Base-by-base conservation (phyloP, 441 rosid genomes). In the Brassica balearica region DNA sequence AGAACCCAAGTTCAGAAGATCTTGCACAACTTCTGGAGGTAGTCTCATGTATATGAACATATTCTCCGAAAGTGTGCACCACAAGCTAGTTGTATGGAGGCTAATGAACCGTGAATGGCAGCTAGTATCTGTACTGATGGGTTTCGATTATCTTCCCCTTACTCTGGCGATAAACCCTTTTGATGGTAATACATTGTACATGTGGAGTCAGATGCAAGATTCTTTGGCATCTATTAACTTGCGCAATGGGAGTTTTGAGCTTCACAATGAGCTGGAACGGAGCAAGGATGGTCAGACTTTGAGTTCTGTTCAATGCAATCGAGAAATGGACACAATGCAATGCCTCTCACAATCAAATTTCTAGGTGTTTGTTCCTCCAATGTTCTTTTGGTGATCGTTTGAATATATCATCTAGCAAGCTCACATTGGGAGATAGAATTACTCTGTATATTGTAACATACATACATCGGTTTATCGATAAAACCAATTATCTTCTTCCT, bases 11-110 rank as follows among this genome's bases (percentile, higher is more conserved):
- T 70, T 70, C 9, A 20, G 0, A 36, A 71, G 74, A 71, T 12
- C 4, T 36, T 58, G 65, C 56, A 58, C 56, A 20, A 19, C 36
- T 20, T 71, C 56, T 71, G 22, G 19, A 72, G 46, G 60, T 23
- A 9, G 1, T 61, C 41, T 72, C 15, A 61, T 72, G 75, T 72
- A 72, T 72, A 61, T 43, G 67, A 60, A 59, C 23, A 8, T 72
- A 1, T 3, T 23, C 58, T 62, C 46, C 3, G 0, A 25, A 9
- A 3, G 46, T 7, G 19, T 51, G 53, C 5, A 61, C 17, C 12
- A 62, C 10, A 72, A 72, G 60, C 6, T 72, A 27, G 1, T 46
- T 62, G 61, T 62, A 3, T 72, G 69, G 61, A 46, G 12, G 69
- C 19, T 72, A 72, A 11, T 25, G 61, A 25, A 0, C 5, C 6